phyloP scores from a whole-genome alignment of 495 filamentous ascomycete species.

The Trichoderma parareesei region DNA sequence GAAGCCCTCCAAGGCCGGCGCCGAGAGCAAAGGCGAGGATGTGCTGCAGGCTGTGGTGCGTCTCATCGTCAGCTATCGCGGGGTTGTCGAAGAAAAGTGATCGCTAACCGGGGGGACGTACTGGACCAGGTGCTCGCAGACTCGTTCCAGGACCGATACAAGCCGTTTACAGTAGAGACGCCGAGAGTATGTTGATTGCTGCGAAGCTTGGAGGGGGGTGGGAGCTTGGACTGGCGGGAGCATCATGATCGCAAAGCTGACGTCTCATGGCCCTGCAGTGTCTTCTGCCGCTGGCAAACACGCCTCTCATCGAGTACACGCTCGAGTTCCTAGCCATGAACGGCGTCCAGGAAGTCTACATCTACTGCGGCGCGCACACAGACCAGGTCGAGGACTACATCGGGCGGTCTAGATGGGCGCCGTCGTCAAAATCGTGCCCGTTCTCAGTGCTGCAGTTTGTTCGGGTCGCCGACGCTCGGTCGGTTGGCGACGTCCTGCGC shows the following conservation, averaged over 20 bases:
- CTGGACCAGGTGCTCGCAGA: conserved; percentile 66
- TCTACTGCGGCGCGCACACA: conserved; percentile 88
- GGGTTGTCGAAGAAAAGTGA: conserved; percentile 11
- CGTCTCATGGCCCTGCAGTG: conserved; percentile 46
- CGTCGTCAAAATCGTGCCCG: conserved; percentile 56
- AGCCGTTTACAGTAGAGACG: conserved; percentile 78
- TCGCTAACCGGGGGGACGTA: conserved; percentile 13
- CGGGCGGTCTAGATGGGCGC: conserved; percentile 38
- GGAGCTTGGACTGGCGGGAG: too few species aligned
- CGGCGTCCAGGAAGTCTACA: conserved; percentile 82
- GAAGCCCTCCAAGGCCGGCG: conserved; percentile 42
- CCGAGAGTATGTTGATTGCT: conserved; percentile 60
- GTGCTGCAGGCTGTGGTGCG: conserved; percentile 81
- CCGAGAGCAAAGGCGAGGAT: conserved; percentile 69
- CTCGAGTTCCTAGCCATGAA: conserved; percentile 93
- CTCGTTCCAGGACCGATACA: conserved; percentile 86
- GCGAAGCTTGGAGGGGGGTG: neutral
- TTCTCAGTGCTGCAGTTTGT: conserved; percentile 79
- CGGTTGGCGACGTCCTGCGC: conserved; percentile 90
- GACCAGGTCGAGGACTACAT: conserved; percentile 84
- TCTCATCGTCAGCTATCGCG: conserved; percentile 15
- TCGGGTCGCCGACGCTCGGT: conserved; percentile 69
- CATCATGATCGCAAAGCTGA: neutral
- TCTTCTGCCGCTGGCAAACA: conserved; percentile 87
- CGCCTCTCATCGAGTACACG: conserved; percentile 93